These are phyloP conservation scores for Protomyces inundatus DNA, from an alignment of 1,139 yeast genomes.

Conservation along the genomic window DNA sequence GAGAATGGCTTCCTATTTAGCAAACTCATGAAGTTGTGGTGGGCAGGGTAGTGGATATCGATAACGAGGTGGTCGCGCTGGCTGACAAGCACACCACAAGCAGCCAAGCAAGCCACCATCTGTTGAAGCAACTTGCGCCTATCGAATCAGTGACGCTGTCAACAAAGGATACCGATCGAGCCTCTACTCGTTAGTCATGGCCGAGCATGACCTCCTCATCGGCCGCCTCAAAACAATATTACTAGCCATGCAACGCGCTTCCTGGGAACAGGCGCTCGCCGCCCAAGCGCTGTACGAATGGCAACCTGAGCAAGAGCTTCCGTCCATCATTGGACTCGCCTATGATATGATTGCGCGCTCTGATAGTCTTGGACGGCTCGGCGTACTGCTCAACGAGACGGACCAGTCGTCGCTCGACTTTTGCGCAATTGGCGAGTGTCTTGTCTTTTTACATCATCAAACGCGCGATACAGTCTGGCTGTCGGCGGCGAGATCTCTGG, in stretches of 20 bases:
- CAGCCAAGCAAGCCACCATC: background rate
- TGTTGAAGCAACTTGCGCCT: too few species aligned
- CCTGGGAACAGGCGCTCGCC: conserved; percentile 25
- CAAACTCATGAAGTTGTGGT: too few species aligned
- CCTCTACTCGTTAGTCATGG: too few species aligned
- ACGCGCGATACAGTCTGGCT: conserved; percentile 20
- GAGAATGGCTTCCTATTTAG: too few species aligned
- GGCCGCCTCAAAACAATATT: background rate
- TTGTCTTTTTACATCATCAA: conserved; percentile 18
- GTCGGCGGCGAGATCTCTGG: conserved; percentile 16
- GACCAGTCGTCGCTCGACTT: conserved; percentile 20
- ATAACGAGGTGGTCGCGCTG: too few species aligned
- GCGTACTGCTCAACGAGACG: conserved; percentile 15
- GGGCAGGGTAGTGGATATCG: too few species aligned
- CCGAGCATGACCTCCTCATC: background rate
- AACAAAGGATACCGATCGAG: too few species aligned
- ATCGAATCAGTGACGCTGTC: too few species aligned
- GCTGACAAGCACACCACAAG: too few species aligned
- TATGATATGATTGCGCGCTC: conserved; percentile 24
- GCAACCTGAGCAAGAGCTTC: conserved; percentile 7
- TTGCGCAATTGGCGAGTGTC: conserved; percentile 21
- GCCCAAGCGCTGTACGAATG: conserved; percentile 23
- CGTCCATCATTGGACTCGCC: conserved; percentile 13
- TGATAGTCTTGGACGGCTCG: conserved; percentile 19
- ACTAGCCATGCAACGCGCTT: conserved; percentile 21